Conservation (phyloP, 768 basidiomycete species). For the Leccinum incarnatum region DNA sequence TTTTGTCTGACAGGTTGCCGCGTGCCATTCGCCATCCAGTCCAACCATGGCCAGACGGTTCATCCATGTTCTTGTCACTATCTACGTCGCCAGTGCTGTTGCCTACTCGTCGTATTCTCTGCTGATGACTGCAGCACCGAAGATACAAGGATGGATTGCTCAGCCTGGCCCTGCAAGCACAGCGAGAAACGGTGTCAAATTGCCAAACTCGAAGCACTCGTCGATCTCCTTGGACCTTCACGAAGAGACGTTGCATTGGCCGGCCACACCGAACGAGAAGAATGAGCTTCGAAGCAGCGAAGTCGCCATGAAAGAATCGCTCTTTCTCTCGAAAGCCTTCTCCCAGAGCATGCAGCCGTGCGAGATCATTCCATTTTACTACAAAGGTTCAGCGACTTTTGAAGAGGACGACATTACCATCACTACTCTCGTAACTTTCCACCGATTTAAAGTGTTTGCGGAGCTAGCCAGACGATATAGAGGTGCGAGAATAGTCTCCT, state of each 20-base stretch:
- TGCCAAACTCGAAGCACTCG: conserved; percentile 1
- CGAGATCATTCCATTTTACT: conserved; percentile 79
- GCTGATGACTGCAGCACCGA: conserved; percentile 9
- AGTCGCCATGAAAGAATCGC: conserved; percentile 42
- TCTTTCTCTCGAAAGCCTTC: conserved; percentile 69
- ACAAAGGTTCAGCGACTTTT: conserved; percentile 57
- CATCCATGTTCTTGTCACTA: conserved; percentile 9
- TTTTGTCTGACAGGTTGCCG: not conserved
- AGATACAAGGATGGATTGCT: conserved; percentile 6
- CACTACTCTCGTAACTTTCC: conserved; percentile 80
- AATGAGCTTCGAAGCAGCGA: not conserved
- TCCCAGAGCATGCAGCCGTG: conserved; percentile 67
- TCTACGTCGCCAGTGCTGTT: conserved; percentile 30
- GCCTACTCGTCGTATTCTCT: conserved; percentile 32
- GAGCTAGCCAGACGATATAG: conserved; percentile 74
- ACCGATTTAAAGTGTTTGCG: conserved; percentile 69
- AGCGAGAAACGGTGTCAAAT: not conserved
- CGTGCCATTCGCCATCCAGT: conserved; percentile 1
- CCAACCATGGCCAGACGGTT: conserved; percentile 12
- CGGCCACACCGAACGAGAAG: not conserved
- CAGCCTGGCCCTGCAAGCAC: not conserved
- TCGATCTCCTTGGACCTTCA: conserved; percentile 2
- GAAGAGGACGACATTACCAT: conserved; percentile 74
- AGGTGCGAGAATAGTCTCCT: conserved; percentile 42
- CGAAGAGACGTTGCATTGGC: conserved; percentile 25